Evolutionary conservation across 78 protist species (phyloP), one percentile per base, ranked within the genome.

Genomic region (Diacronema lutheri): DNA sequence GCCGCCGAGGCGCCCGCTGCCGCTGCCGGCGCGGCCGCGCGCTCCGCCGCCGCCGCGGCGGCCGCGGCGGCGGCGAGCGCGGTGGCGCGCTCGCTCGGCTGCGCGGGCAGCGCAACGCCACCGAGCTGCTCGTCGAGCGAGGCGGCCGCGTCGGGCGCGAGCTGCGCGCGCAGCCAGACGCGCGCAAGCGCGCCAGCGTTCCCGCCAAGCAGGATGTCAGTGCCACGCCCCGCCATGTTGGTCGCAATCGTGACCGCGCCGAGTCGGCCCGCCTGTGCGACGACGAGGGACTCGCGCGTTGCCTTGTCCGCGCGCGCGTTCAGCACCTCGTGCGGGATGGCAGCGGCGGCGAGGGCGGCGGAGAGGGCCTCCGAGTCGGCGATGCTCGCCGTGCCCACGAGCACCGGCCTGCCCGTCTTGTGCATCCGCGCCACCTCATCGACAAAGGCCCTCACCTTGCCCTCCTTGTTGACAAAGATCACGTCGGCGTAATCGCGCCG

Each of bases 221-320:
- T 86, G 58, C 89, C 89, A 13, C 89, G 73, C 29, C 89, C 89
- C 19, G 89, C 89, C 89, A 86, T 86, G 50, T 86, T 86, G 58
- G 89, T 86, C 44, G 89, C 46, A 61, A 86, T 86, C 37, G 89
- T 86, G 61, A 86, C 40, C 31, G 78, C 79, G n/a, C 83, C 83
- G 62, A 6, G 61, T n/a, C 89, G 84, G 29, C 86, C 86, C 33
- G 80, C 61, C 78, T 83, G 89, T 29, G 89, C 89, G 58, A 86
- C 35, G 61, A 86, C 60, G 76, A 77, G 84, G 19, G 66, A 23
- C 79, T 86, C 89, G 58, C 89, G 81, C 55, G 20, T 46, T 58
- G 55, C 65, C 46, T 5, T 4, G 84, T 86, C 80, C 21, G 89
- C 79, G 66, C 29, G 11, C 37, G 89, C 89, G 77, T 60, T 78